These are phyloP conservation scores for Canavalia gladiata DNA, from an alignment of 306 rosid genomes.

Conservation along the genomic window DNA sequence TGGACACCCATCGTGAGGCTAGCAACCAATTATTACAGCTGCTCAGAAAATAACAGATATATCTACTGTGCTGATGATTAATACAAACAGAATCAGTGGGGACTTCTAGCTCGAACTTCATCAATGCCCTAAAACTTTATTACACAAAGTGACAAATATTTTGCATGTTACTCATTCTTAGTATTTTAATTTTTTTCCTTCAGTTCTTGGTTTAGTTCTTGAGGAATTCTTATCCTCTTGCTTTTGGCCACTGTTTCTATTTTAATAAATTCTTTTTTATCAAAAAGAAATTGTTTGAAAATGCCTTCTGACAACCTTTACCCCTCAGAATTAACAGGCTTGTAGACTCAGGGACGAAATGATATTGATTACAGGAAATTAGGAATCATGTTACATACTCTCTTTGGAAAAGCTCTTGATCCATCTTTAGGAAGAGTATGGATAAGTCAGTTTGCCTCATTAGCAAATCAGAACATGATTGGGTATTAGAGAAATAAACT, in stretches of 20 bases:
- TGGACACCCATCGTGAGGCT: neutral
- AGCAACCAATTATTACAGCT: neutral
- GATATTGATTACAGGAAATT: neutral
- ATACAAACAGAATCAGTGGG: neutral
- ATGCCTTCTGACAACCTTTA: neutral
- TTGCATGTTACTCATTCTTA: too few relatives aligned
- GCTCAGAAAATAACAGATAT: neutral
- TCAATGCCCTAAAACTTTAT: neutral
- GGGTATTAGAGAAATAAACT: neutral
- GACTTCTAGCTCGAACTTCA: neutral
- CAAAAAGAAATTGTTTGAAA: neutral
- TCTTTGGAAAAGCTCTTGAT: neutral
- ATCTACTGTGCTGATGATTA: neutral
- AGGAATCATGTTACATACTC: neutral
- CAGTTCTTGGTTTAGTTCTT: neutral
- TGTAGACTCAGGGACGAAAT: neutral
- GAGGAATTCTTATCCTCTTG: neutral
- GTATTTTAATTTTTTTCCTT: neutral
- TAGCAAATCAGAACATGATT: neutral
- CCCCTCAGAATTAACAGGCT: neutral
- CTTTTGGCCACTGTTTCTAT: neutral
- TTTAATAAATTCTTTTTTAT: too few relatives aligned
- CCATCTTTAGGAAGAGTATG: neutral
- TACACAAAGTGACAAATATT: too few relatives aligned
- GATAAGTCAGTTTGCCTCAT: neutral